These are phyloP conservation scores for Mycena rosella DNA, from an alignment of 768 basidiomycete genomes.

Conservation along the genomic window DNA sequence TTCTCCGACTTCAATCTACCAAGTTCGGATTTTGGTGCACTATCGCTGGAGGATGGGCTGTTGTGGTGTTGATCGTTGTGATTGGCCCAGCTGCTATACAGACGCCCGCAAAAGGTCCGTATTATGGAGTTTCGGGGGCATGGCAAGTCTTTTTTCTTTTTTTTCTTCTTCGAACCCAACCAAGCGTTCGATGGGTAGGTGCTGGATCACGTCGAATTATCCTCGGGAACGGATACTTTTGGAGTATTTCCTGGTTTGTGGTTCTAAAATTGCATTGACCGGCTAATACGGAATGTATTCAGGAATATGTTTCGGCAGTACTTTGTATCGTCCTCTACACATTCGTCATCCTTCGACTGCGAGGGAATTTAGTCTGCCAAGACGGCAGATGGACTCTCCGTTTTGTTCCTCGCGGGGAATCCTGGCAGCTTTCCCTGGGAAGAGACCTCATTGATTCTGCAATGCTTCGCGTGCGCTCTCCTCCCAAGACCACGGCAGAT, in stretches of 20 bases:
- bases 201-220: constrained; percentile 61
- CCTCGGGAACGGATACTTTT: constrained; percentile 52
- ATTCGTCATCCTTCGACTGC: constrained; percentile 43
- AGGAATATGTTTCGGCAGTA: constrained; percentile 46
- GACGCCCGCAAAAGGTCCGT: constrained; percentile 49
- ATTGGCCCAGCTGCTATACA: constrained; percentile 55
- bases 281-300: background rate
- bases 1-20: constrained; percentile 49
- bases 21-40: constrained; percentile 40
- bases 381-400: constrained; percentile 40
- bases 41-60: constrained; percentile 51
- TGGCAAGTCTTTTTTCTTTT: constrained; percentile 47
- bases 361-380: constrained; percentile 41
- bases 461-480: constrained; percentile 38
- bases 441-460: constrained; percentile 42
- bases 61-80: constrained; percentile 48
- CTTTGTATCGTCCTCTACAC: constrained; percentile 41
- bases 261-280: constrained; percentile 22
- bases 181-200: constrained; percentile 36
- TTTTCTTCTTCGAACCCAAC: background rate
- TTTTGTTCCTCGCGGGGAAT: constrained; percentile 33
- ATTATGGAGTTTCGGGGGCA: constrained; percentile 59
- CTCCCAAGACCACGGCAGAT: background rate
- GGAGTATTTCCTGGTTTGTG: constrained; percentile 59
- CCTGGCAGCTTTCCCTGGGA: constrained; percentile 40